These are phyloP conservation scores for Russula olivacea DNA, from an alignment of 768 basidiomycete genomes.

Conservation along the genomic window DNA sequence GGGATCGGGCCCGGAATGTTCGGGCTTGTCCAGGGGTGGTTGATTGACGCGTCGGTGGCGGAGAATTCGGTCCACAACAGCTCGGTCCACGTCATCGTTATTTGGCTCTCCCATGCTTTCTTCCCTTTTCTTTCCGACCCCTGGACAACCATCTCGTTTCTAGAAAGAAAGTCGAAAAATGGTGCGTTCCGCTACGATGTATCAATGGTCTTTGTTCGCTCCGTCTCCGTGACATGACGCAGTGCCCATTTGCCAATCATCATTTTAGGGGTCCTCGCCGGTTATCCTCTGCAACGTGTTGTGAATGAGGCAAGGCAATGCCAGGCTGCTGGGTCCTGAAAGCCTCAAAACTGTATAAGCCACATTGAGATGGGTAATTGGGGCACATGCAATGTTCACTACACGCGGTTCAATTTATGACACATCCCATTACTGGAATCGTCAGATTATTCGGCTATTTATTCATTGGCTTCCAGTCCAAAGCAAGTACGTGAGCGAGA, in stretches of 20 bases:
- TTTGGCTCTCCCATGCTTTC: neutral
- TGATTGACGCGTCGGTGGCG: neutral
- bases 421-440: constrained; percentile 11
- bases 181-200: constrained; percentile 4
- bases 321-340: constrained; percentile 11
- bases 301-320: constrained; percentile 19
- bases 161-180: neutral
- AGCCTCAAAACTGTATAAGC: constrained; percentile 11
- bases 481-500: constrained; percentile 14
- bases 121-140: constrained; percentile 5
- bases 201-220: neutral
- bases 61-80: neutral
- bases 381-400: constrained; percentile 6
- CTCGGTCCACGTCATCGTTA: constrained; percentile 12
- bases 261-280: constrained; percentile 5
- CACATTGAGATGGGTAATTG: constrained; percentile 10
- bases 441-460: constrained; percentile 6
- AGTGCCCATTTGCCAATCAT: neutral
- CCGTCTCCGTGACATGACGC: constrained; percentile 3
- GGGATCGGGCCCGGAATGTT: constrained; percentile 2
- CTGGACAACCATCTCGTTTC: neutral
- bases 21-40: neutral
- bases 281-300: constrained; percentile 14
- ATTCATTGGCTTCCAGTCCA: neutral
- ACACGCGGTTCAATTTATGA: constrained; percentile 17